Evolutionary conservation across 495 filamentous ascomycete genomes (phyloP).

Genomic region (Pyrenula massariospora): DNA sequence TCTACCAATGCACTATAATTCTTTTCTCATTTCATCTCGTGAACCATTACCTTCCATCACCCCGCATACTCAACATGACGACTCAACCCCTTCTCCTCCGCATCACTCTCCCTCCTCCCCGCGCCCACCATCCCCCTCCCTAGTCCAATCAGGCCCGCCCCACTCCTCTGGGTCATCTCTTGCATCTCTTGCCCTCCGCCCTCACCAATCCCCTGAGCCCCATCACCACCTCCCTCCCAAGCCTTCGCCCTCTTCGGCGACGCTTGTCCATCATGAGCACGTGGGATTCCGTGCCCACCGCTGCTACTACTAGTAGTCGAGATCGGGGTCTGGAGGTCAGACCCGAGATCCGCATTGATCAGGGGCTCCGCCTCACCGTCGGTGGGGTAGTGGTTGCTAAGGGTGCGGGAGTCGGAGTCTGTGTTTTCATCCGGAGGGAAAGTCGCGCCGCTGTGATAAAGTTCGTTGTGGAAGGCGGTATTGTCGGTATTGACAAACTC

Average conservation of each 20-base stretch:
- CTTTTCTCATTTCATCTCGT: too few relatives aligned
- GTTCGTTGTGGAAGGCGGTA: conserved; percentile 30
- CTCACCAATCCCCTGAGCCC: neutral
- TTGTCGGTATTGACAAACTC: conserved; percentile 38
- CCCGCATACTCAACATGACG: neutral
- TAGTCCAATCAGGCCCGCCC: neutral
- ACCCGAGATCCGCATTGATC: neutral
- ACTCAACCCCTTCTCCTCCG: neutral
- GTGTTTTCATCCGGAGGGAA: neutral
- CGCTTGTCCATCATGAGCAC: neutral
- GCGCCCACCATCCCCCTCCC: neutral
- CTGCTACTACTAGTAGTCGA: neutral
- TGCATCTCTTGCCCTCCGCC: neutral
- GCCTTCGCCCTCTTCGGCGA: neutral
- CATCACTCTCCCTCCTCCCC: neutral
- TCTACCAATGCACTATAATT: too few relatives aligned
- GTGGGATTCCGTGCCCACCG: neutral
- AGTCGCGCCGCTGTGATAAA: conserved; percentile 9
- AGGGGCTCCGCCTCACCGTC: neutral
- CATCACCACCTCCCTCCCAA: neutral
- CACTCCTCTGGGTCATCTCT: neutral
- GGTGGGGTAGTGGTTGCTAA: neutral
- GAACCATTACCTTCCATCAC: too few relatives aligned
- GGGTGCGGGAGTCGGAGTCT: neutral
- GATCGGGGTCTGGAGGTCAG: neutral